Evolutionary conservation across 768 basidiomycete genomes (phyloP).

Genomic region (Mycena kentingensis): DNA sequence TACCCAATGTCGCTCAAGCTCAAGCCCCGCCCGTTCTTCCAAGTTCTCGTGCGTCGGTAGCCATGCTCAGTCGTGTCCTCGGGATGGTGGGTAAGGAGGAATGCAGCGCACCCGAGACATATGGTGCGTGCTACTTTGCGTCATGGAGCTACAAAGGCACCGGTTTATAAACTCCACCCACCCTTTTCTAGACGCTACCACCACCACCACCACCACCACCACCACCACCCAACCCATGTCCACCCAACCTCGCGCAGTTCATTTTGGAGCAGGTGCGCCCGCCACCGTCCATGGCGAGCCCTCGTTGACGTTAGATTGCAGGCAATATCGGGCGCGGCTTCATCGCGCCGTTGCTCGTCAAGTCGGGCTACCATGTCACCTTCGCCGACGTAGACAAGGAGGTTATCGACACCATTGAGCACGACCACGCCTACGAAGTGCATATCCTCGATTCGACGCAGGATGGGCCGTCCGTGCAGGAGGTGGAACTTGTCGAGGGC

Average conservation of each 20-base stretch:
- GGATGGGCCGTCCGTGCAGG: background rate
- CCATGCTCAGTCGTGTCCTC: no score
- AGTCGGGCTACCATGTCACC: constrained; percentile 40
- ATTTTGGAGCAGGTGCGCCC: constrained; percentile 38
- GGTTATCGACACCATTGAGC: constrained; percentile 35
- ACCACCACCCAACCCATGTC: background rate
- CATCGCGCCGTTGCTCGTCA: constrained; percentile 38
- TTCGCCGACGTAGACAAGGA: constrained; percentile 38
- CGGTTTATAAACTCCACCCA: background rate
- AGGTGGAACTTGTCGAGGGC: constrained; percentile 17
- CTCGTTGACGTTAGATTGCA: background rate
- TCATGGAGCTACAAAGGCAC: no score
- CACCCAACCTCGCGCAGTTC: constrained; percentile 28
- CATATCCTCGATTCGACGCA: constrained; percentile 30
- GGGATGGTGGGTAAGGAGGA: no score
- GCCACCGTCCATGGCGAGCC: background rate
- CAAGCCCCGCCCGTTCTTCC: no score
- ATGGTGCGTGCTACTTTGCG: no score
- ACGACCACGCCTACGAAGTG: constrained; percentile 31
- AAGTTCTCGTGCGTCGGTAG: no score
- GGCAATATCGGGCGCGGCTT: constrained; percentile 41
- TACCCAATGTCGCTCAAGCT: no score
- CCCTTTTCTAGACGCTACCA: background rate
- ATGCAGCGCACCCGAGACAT: no score
- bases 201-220: background rate